Evolutionary conservation across 2,329 filamentous ascomycete species (phyloP).

Genomic region (Colletotrichum agaves): DNA sequence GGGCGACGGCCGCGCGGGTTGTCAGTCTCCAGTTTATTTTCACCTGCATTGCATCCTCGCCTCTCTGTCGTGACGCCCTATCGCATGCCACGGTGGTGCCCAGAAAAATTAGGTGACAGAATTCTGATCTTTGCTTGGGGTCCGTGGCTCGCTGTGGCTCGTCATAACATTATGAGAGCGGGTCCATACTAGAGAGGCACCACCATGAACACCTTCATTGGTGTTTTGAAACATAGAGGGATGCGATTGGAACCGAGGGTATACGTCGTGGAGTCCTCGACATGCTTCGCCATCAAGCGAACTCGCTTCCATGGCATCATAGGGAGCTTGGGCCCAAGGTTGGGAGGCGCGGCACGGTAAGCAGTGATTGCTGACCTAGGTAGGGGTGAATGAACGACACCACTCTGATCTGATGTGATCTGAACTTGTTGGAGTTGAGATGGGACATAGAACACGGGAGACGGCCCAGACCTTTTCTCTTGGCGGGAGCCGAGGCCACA

Average conservation of each 20-base stretch:
- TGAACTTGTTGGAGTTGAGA: too few species aligned
- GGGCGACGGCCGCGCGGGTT: too few species aligned
- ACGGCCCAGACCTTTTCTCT: not conserved
- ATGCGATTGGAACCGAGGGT: not conserved
- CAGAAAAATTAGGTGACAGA: constrained; percentile 27
- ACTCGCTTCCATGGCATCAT: constrained; percentile 1
- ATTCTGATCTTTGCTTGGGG: constrained; percentile 25
- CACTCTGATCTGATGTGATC: too few species aligned
- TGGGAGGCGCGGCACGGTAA: not conserved
- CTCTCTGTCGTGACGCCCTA: not conserved
- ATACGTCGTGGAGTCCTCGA: not conserved
- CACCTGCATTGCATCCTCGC: constrained; percentile 15
- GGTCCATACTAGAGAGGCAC: not conserved
- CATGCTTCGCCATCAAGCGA: not conserved
- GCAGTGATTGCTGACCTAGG: too few species aligned
- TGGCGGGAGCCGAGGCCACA: not conserved
- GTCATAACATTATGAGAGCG: constrained; percentile 24
- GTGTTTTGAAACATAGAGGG: not conserved
- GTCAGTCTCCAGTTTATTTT: constrained; percentile 8
- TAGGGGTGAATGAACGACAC: too few species aligned
- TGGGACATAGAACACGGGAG: not conserved
- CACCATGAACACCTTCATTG: not conserved
- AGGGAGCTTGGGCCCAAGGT: constrained; percentile 1
- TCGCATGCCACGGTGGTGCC: constrained; percentile 25
- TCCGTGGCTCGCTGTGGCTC: constrained; percentile 14